Evolutionary conservation across 176 grass and related monocot species (phyloP).

Genomic region (Eremochloa ophiuroides): DNA sequence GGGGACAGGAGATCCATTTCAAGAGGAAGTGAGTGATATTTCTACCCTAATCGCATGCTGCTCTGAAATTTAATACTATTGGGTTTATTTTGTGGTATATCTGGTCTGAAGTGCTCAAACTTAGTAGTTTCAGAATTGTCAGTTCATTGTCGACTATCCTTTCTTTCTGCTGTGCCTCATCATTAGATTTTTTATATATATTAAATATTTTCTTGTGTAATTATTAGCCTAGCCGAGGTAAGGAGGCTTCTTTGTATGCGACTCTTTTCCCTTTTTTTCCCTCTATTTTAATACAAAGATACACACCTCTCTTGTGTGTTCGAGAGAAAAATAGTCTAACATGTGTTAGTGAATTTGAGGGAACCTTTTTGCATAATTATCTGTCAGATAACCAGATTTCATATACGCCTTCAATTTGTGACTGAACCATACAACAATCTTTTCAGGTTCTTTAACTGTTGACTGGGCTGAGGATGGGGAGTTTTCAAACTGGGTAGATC

Average conservation of each 20-base stretch:
- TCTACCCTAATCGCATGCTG: background rate
- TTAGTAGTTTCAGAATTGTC: background rate
- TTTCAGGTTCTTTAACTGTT: constrained; percentile 87
- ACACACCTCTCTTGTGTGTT: background rate
- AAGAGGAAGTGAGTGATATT: constrained; percentile 84
- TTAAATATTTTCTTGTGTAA: background rate
- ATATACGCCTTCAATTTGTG: background rate
- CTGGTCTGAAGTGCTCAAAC: background rate
- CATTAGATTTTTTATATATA: background rate
- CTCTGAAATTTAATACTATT: background rate
- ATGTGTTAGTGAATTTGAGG: background rate
- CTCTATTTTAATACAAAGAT: background rate
- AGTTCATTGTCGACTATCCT: background rate
- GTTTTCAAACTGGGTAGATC: constrained; percentile 63
- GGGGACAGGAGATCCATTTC: constrained; percentile 92
- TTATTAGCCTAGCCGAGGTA: background rate
- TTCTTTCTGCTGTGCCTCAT: constrained; percentile 18
- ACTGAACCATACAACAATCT: constrained; percentile 26
- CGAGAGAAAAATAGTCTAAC: background rate
- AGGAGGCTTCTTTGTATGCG: background rate
- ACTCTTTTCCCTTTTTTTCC: background rate
- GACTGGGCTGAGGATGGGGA: constrained; percentile 85
- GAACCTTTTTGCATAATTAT: background rate
- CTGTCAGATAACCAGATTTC: background rate
- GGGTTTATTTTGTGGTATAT: constrained; percentile 6